A percentile compares a stretch with the other conserved stretches of the same genome.
Conservation (phyloP, 495 filamentous ascomycete genomes). For the Amphirosellinia nigrospora region DNA sequence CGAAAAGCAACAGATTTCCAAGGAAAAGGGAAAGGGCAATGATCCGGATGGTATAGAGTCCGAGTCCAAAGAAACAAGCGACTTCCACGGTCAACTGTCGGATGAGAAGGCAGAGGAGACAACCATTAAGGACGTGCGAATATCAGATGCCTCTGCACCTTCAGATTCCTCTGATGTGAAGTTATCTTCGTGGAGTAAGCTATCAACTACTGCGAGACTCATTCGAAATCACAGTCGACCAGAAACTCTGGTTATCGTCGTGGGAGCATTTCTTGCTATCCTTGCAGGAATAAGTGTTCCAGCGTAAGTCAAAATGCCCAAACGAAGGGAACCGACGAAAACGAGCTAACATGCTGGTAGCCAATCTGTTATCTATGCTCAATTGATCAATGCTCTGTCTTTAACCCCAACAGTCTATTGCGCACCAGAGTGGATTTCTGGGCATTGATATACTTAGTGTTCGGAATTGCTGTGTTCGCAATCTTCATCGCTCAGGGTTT, state of each 20-base stretch:
- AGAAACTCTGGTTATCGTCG: background rate
- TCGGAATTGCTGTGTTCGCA: background rate
- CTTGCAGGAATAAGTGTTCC: background rate
- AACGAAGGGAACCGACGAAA: background rate
- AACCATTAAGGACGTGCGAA: background rate
- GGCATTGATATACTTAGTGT: conserved; percentile 1
- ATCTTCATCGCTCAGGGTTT: background rate
- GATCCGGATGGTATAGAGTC: background rate
- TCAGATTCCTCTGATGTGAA: background rate
- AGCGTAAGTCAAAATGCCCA: background rate
- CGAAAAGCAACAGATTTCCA: conserved; percentile 46
- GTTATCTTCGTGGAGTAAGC: background rate
- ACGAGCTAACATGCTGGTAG: background rate
- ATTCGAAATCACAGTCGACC: background rate
- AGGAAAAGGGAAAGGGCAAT: background rate
- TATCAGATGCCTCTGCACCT: background rate
- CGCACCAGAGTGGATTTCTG: background rate
- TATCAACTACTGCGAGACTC: conserved; percentile 1
- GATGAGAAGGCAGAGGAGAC: background rate
- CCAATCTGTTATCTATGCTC: background rate
- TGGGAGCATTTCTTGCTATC: background rate
- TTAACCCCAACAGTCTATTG: background rate
- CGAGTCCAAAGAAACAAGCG: background rate
- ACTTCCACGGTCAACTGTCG: background rate
- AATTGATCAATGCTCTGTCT: background rate